Conservation (phyloP, 1,139 yeast genomes). For the Komagataea norvegica region DNA sequence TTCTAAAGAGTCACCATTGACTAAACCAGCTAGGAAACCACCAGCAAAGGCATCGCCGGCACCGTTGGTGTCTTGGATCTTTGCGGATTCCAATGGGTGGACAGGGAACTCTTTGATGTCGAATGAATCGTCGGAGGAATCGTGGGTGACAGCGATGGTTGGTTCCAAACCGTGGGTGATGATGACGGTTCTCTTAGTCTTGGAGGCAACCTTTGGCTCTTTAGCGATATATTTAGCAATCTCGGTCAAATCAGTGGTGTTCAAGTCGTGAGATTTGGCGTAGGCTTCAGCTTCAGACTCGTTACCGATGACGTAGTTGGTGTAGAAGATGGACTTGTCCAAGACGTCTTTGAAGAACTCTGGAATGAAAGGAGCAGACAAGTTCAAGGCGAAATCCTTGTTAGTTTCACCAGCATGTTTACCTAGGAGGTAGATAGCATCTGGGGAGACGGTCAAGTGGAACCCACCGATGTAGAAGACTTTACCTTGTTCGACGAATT, state of each 20-base stretch:
- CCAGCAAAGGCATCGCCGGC: conserved; percentile 99
- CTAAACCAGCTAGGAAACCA: conserved; percentile 90
- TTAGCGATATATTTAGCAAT: conserved; percentile 81
- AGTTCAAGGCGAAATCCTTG: conserved; percentile 80
- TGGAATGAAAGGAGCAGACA: conserved; percentile 95
- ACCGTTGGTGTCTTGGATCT: conserved; percentile 92
- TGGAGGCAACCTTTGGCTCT: conserved; percentile 69
- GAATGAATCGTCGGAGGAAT: conserved; percentile 42
- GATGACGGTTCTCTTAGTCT: conserved; percentile 75
- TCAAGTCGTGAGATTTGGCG: conserved; percentile 75
- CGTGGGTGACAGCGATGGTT: conserved; percentile 66
- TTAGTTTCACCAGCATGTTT: conserved; percentile 84
- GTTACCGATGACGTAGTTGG: conserved; percentile 90
- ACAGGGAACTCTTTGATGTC: conserved; percentile 57
- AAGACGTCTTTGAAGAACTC: conserved; percentile 92
- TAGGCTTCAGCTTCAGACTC: conserved; percentile 96
- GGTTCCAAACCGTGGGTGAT: conserved; percentile 93
- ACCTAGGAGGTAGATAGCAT: conserved; percentile 84
- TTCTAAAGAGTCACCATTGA: conserved; percentile 60
- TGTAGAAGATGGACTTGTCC: conserved; percentile 75
- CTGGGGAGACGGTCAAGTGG: conserved; percentile 97
- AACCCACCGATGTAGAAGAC: conserved; percentile 93
- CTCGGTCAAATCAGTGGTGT: conserved; percentile 58
- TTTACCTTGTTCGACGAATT: conserved; percentile 72
- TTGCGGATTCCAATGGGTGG: conserved; percentile 57